Conservation (phyloP, 495 filamentous ascomycete species). For the Daldinia vernicosa region DNA sequence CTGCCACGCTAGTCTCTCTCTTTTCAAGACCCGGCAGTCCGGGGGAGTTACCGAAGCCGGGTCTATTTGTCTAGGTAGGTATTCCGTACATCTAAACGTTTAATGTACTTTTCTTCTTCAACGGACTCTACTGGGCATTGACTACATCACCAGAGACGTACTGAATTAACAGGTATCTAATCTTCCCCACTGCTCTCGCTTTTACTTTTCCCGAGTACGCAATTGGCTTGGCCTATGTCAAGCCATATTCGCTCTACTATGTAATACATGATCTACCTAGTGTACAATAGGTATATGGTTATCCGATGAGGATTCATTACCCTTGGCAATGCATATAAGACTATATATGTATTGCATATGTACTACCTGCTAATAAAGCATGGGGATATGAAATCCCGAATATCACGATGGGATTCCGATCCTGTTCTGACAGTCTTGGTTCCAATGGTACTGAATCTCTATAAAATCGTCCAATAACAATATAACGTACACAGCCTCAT, state of each 20-base stretch:
- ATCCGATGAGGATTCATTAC: constrained; percentile 19
- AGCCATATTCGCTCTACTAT: neutral
- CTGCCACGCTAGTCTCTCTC: constrained; percentile 22
- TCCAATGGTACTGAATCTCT: constrained; percentile 8
- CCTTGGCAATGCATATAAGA: constrained; percentile 12
- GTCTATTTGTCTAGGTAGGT: neutral
- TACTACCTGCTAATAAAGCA: constrained; percentile 7
- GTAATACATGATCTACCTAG: neutral
- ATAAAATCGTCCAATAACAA: constrained; percentile 26
- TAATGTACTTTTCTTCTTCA: neutral
- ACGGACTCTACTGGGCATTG: neutral
- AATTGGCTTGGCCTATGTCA: constrained; percentile 20
- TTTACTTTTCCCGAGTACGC: constrained; percentile 29
- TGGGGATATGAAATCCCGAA: constrained; percentile 16
- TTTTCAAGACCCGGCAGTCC: constrained; percentile 32
- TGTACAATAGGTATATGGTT: constrained; percentile 4
- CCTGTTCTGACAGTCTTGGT: constrained; percentile 15
- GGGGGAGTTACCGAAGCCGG: neutral
- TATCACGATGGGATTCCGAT: constrained; percentile 22
- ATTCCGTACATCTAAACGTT: too few relatives aligned
- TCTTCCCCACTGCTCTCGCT: constrained; percentile 24
- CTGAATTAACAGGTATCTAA: neutral
- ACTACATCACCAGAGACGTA: neutral
- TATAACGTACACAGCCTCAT: constrained; percentile 26
- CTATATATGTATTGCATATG: neutral